A percentile compares a stretch with the other conserved stretches of the same genome.
Conservation (phyloP, 768 basidiomycete genomes). For the Leccinum sublutescens region DNA sequence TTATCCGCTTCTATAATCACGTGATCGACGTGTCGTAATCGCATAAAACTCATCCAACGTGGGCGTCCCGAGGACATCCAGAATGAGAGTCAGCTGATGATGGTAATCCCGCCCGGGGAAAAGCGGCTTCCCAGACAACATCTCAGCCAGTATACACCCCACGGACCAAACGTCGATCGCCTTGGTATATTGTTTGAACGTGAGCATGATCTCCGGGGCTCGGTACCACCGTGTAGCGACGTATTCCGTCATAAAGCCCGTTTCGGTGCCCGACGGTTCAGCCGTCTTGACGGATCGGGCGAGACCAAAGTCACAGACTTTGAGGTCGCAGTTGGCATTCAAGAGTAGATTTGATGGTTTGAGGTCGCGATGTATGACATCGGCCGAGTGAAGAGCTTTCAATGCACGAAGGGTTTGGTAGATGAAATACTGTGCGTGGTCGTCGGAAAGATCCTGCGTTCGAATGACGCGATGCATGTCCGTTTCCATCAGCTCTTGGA, state of each 20-base stretch:
- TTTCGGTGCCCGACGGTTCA: conserved; percentile 80
- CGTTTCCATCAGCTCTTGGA: conserved; percentile 93
- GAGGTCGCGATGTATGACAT: conserved; percentile 95
- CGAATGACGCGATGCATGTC: conserved; percentile 97
- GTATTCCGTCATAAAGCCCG: conserved; percentile 94
- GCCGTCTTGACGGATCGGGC: conserved; percentile 88
- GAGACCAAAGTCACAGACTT: conserved; percentile 94
- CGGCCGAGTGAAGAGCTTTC: conserved; percentile 94
- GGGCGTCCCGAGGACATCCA: conserved; percentile 96
- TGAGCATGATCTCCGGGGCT: conserved; percentile 99
- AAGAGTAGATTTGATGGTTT: conserved; percentile 97
- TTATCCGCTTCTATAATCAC: conserved; percentile 95
- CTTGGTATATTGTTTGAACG: conserved; percentile 98
- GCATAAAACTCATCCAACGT: conserved; percentile 97
- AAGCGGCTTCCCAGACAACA: conserved; percentile 94
- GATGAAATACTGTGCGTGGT: conserved; percentile 93
- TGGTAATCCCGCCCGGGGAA: conserved; percentile 98
- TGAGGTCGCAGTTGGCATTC: conserved; percentile 95
- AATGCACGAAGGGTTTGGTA: conserved; percentile 94
- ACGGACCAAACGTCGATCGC: conserved; percentile 91
- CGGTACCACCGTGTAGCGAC: conserved; percentile 99
- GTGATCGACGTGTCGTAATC: conserved; percentile 87
- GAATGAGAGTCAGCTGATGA: conserved; percentile 92
- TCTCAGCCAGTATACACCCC: conserved; percentile 90
- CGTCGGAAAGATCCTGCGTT: conserved; percentile 92